phyloP scores from a whole-genome alignment of 2,329 filamentous ascomycete genomes.

The Stachybotrys elegans region DNA sequence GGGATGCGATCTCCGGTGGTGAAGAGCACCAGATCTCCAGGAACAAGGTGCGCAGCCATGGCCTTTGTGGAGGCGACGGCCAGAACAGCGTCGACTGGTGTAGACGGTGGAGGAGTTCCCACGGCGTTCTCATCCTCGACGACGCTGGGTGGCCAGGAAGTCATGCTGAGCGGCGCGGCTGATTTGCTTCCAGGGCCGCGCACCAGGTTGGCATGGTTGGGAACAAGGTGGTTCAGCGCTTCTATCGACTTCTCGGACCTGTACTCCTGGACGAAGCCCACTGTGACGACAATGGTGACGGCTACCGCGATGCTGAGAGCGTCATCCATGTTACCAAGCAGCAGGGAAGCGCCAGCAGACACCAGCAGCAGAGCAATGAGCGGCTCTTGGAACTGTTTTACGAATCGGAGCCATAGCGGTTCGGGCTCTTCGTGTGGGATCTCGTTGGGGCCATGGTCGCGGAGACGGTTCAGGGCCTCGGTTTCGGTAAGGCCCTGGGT shows the following conservation, averaged over 20 bases:
- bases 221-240: constrained; percentile 87
- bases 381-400: constrained; percentile 96
- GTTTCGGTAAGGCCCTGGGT: constrained; percentile 73
- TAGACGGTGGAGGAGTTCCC: constrained; percentile 41
- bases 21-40: constrained; percentile 88
- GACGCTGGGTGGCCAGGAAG: constrained; percentile 43
- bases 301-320: constrained; percentile 93
- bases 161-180: constrained; percentile 23
- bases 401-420: constrained; percentile 88
- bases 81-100: constrained; percentile 57
- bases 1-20: constrained; percentile 95
- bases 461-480: constrained; percentile 75
- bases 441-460: constrained; percentile 85
- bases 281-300: constrained; percentile 92
- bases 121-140: constrained; percentile 40
- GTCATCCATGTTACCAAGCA: constrained; percentile 92
- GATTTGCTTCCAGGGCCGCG: constrained; percentile 46
- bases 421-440: constrained; percentile 91
- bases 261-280: constrained; percentile 97
- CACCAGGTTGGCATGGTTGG: constrained; percentile 93
- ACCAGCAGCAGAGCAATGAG: constrained; percentile 87
- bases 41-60: constrained; percentile 80
- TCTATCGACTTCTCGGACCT: constrained; percentile 96
- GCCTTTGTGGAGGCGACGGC: constrained; percentile 78
- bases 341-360: constrained; percentile 80